Percentiles rank a stretch among this genome's conserved stretches.
phyloP scores from a whole-genome alignment of 495 filamentous ascomycete species.

The Podospora pseudoanserina region DNA sequence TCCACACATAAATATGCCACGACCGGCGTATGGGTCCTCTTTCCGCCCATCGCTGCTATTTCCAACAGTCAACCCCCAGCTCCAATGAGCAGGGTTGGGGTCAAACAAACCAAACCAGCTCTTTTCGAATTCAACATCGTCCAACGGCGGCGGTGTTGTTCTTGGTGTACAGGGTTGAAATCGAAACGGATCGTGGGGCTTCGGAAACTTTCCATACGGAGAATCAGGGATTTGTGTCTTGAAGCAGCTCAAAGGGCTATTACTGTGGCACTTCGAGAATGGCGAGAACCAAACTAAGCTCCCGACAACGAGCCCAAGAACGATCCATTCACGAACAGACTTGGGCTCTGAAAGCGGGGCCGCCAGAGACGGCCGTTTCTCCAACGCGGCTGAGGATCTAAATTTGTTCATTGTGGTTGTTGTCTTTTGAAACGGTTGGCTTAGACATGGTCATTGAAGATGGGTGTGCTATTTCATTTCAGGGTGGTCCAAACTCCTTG shows the following conservation, averaged over 20 bases:
- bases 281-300: constrained; percentile 10
- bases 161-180: constrained; percentile 42
- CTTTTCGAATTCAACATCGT: constrained; percentile 29
- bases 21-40: constrained; percentile 34
- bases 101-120: constrained; percentile 43
- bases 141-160: constrained; percentile 36
- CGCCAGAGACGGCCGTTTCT: background rate
- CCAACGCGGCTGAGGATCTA: background rate
- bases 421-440: too few relatives aligned
- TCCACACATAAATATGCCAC: constrained; percentile 45
- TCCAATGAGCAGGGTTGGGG: constrained; percentile 42
- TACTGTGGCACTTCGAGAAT: constrained; percentile 1
- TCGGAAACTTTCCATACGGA: constrained; percentile 40
- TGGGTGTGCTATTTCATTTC: too few relatives aligned
- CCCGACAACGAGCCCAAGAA: constrained; percentile 10
- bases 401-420: background rate
- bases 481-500: too few relatives aligned
- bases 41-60: background rate
- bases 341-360: background rate
- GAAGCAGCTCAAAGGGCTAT: background rate
- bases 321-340: constrained; percentile 11
- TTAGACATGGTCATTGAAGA: background rate
- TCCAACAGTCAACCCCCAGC: constrained; percentile 33
- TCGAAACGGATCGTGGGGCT: constrained; percentile 38
- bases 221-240: background rate